A percentile compares a stretch with the other conserved stretches of the same genome.
phyloP scores from a whole-genome alignment of 495 filamentous ascomycete species.

The Penicillium silybi region DNA sequence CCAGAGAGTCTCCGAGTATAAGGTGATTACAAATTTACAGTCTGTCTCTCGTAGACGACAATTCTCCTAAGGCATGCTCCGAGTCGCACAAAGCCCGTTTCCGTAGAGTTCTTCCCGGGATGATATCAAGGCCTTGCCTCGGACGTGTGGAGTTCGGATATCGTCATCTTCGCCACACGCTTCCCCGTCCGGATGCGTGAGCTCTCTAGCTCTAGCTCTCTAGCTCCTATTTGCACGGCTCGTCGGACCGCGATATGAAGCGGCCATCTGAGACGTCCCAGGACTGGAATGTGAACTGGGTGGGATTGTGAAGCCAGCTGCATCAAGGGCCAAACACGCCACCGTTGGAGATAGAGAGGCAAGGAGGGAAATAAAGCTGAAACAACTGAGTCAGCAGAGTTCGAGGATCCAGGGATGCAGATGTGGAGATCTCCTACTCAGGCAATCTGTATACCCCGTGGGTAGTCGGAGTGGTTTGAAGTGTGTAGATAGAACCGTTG shows the following conservation, averaged over 20 bases:
- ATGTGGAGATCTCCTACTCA: background rate
- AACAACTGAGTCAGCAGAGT: background rate
- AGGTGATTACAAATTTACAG: too few species aligned
- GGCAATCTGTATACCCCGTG: background rate
- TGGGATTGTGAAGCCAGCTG: conserved; percentile 1
- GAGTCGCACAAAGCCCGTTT: background rate
- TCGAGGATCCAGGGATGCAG: conserved; percentile 1
- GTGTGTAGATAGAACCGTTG: too few species aligned
- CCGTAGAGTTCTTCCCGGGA: background rate
- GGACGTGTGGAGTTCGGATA: conserved; percentile 1
- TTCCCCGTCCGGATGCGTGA: background rate
- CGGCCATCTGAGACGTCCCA: background rate
- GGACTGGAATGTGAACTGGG: background rate
- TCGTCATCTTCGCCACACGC: conserved; percentile 14
- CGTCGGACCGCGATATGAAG: background rate
- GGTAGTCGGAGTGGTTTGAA: background rate
- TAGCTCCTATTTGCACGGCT: background rate
- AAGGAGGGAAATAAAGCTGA: conserved; percentile 9
- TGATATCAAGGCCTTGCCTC: background rate
- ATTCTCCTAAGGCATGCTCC: background rate
- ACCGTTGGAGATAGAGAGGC: conserved; percentile 1
- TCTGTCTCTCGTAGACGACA: background rate
- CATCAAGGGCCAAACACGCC: conserved; percentile 4
- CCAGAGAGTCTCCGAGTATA: too few species aligned
- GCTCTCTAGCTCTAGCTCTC: background rate